Conservation (phyloP, 495 filamentous ascomycete species). For the Friedmanniomyces simplex region DNA sequence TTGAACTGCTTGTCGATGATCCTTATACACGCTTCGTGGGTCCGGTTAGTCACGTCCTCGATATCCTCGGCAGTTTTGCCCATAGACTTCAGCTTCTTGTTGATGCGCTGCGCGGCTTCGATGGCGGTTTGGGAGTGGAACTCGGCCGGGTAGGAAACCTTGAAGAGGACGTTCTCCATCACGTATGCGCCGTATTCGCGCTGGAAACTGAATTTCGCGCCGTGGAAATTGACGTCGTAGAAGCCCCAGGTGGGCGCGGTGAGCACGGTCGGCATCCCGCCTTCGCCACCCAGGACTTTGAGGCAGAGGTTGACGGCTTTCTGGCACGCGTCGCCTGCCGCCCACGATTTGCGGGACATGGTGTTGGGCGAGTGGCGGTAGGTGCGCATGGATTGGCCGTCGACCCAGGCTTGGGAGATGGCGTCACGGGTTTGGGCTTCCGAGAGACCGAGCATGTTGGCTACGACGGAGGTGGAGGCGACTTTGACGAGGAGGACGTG, state of each 20-base stretch:
- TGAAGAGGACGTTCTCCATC: slow-evolving; percentile 99
- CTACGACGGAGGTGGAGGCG: slow-evolving; percentile 84
- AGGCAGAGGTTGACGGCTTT: slow-evolving; percentile 88
- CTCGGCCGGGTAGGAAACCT: slow-evolving; percentile 96
- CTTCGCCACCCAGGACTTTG: slow-evolving; percentile 87
- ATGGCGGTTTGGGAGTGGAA: slow-evolving; percentile 99
- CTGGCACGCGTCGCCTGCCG: slow-evolving; percentile 94
- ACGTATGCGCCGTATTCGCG: slow-evolving; percentile 94
- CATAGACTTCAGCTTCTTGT: slow-evolving; percentile 65
- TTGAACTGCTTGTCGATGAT: slow-evolving; percentile 99
- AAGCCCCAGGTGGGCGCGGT: slow-evolving; percentile 94
- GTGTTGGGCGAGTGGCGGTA: slow-evolving; percentile 97
- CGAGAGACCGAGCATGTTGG: slow-evolving; percentile 81
- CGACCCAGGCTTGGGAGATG: slow-evolving; percentile 93
- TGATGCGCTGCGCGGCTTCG: slow-evolving; percentile 80
- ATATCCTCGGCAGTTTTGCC: slow-evolving; percentile 94
- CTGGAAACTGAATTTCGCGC: slow-evolving; percentile 92
- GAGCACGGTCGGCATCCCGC: slow-evolving; percentile 82
- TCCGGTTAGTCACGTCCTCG: slow-evolving; percentile 83
- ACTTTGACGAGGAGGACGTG: slow-evolving; percentile 98
- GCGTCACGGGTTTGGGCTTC: slow-evolving; percentile 91
- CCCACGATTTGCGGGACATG: slow-evolving; percentile 99
- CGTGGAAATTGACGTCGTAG: slow-evolving; percentile 96
- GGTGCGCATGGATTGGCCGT: slow-evolving; percentile 89
- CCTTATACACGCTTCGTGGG: slow-evolving; percentile 93